phyloP scores from a whole-genome alignment of 2,329 filamentous ascomycete species.

The Thelonectria rubi region DNA sequence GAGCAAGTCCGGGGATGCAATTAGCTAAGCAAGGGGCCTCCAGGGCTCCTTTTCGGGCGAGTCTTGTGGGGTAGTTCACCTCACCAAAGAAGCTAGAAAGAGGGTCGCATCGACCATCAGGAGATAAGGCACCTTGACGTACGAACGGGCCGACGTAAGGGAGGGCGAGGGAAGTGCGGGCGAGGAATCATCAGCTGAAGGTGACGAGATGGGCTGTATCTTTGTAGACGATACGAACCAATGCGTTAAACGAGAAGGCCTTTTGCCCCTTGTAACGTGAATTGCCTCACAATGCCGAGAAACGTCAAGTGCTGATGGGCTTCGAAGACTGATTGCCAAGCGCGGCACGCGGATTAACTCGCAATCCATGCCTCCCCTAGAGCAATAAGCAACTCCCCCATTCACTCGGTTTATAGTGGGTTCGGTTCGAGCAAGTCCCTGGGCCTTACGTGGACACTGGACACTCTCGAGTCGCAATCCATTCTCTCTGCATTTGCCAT shows the following conservation, averaged over 20 bases:
- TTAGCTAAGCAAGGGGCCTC: neutral
- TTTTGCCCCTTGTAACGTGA: neutral
- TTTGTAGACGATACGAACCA: neutral
- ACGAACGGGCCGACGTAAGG: constrained; percentile 1
- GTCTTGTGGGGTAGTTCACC: constrained; percentile 17
- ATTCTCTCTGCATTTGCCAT: constrained; percentile 13
- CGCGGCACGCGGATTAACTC: constrained; percentile 23
- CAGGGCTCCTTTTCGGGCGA: constrained; percentile 21
- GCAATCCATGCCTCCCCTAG: neutral
- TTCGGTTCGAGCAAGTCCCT: constrained; percentile 18
- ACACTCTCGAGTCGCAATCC: constrained; percentile 32
- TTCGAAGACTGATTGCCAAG: constrained; percentile 20
- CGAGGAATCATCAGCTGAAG: neutral
- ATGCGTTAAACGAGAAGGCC: neutral
- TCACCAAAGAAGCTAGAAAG: neutral
- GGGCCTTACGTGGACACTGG: constrained; percentile 43
- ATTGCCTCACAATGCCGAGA: constrained; percentile 16
- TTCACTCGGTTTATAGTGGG: constrained; percentile 22
- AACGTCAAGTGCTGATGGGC: constrained; percentile 19
- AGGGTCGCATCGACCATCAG: constrained; percentile 7
- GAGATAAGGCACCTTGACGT: constrained; percentile 5
- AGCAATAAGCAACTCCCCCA: neutral
- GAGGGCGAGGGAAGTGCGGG: neutral
- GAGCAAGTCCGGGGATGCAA: neutral
- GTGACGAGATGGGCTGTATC: neutral